A percentile compares a stretch with the other conserved stretches of the same genome.
Conservation (phyloP, 2,329 filamentous ascomycete species). For the Sclerotinia borealis region DNA sequence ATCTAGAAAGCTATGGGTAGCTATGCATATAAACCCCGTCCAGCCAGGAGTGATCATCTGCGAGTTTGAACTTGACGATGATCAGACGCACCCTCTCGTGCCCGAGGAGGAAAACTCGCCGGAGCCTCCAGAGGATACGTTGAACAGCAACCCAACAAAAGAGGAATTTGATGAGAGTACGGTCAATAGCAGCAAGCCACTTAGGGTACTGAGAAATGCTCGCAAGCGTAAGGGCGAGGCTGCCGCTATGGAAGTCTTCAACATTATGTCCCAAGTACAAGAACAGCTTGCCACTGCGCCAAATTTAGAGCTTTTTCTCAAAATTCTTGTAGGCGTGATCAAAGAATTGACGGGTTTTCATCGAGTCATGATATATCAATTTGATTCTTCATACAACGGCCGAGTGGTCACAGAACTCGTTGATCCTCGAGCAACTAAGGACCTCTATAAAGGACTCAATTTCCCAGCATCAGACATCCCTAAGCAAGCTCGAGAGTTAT, state of each 20-base stretch:
- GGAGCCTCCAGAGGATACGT: conserved; percentile 64
- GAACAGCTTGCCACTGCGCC: conserved; percentile 73
- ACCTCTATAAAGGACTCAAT: conserved; percentile 80
- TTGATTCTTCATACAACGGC: conserved; percentile 76
- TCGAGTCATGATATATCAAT: conserved; percentile 89
- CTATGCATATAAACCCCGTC: conserved; percentile 66
- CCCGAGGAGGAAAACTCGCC: conserved; percentile 54
- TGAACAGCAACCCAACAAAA: conserved; percentile 63
- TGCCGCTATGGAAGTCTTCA: conserved; percentile 83
- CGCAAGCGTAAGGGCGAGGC: conserved; percentile 59
- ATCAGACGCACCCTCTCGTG: conserved; percentile 60
- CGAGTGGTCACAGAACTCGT: conserved; percentile 83
- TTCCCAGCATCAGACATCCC: conserved; percentile 89
- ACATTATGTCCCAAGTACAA: conserved; percentile 86
- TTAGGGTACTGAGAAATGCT: conserved; percentile 70
- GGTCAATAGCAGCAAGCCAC: conserved; percentile 64
- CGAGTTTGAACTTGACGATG: conserved; percentile 84
- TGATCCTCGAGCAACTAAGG: conserved; percentile 70
- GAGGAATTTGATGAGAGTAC: conserved; percentile 75
- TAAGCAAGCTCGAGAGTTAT: conserved; percentile 79
- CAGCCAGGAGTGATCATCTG: conserved; percentile 72
- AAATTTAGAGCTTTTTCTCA: conserved; percentile 66
- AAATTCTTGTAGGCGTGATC: conserved; percentile 76
- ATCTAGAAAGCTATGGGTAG: conserved; percentile 74
- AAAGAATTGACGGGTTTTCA: conserved; percentile 90